Base-by-base conservation (phyloP, 1,139 yeast species). In the Yamadazyma aaseri region DNA sequence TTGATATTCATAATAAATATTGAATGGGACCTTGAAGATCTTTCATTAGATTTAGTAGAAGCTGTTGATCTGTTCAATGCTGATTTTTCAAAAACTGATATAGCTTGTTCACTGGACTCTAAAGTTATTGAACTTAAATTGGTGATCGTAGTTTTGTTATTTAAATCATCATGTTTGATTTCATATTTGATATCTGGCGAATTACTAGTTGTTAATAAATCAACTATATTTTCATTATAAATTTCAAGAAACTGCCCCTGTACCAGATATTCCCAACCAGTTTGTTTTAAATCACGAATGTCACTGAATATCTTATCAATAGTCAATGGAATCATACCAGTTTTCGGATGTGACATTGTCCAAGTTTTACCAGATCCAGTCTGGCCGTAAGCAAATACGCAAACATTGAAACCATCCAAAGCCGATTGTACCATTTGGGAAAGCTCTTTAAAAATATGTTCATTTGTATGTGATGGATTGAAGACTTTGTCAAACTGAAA, bases 331-430 rank as follows among this genome's bases (percentile, higher is more conserved):
- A 90, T 86, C 71, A 92, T 79, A 15, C 98, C 98, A 50, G 80
- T 82, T 3, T 59, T 48, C 0, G 76, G 65, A 28, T 72, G 73
- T 1, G 94, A 76, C 98, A 92, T 92, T 0, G 98, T 92, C 55
- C 64, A 82, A 0, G 97, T 90, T 55, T 92, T 92, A 3, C 98
- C 98, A 0, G 97, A 89, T 0, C 98, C 97, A 0, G 98, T 92
- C 60, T 92, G 98, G 0, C 98, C 98, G 58, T 92, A 92, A 0
- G 98, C 96, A 64, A 92, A 89, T 2, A 92, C 89, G 56, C 97
- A 89, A 3, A 87, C 96, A 50, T 89, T 89, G 52, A 71, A 81
- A 0, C 98, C 98, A 61, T 92, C 96, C 20, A 92, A 58, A 0
- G 95, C 86, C 36, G 95, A 84, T 56, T 89, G 97, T 2, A 92